Conservation (phyloP, 179 eudicot genomes). For the Carnegiea gigantea region DNA sequence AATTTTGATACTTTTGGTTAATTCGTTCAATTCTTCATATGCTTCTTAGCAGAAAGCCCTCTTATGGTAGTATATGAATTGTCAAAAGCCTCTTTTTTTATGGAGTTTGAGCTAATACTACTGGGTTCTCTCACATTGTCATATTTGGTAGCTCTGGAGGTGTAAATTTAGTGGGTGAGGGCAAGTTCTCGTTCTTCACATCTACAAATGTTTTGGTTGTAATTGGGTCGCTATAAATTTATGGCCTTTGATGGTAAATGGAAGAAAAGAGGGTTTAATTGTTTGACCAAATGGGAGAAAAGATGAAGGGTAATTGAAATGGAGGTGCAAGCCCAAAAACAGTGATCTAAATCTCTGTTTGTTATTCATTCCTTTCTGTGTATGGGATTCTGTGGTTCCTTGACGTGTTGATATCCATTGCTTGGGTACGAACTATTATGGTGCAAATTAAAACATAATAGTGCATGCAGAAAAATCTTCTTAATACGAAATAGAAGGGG, state of each 20-base stretch:
- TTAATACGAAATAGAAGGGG: no score
- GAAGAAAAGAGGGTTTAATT: constrained; percentile 82
- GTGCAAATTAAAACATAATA: neutral
- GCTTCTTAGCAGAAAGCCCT: neutral
- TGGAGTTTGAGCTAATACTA: constrained; percentile 34
- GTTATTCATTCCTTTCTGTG: constrained; percentile 82
- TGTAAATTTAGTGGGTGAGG: constrained; percentile 29
- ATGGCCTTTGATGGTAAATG: constrained; percentile 83
- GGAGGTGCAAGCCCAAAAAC: constrained; percentile 80
- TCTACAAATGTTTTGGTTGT: constrained; percentile 37
- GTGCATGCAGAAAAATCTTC: neutral
- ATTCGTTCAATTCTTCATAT: neutral
- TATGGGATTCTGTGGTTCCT: neutral
- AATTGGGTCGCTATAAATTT: constrained; percentile 46
- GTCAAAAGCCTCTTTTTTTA: constrained; percentile 6
- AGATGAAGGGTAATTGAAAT: constrained; percentile 57
- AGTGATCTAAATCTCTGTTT: no score
- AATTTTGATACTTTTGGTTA: neutral
- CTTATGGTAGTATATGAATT: constrained; percentile 9
- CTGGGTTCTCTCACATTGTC: constrained; percentile 39
- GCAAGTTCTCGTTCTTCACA: constrained; percentile 38
- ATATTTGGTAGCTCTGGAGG: constrained; percentile 40
- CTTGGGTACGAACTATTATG: neutral
- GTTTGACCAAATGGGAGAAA: constrained; percentile 77
- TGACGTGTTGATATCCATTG: neutral